Evolutionary conservation across 257 asterid genomes (phyloP), one percentile per base, ranked within the genome.

Genomic region (Lavandula angustifolia): DNA sequence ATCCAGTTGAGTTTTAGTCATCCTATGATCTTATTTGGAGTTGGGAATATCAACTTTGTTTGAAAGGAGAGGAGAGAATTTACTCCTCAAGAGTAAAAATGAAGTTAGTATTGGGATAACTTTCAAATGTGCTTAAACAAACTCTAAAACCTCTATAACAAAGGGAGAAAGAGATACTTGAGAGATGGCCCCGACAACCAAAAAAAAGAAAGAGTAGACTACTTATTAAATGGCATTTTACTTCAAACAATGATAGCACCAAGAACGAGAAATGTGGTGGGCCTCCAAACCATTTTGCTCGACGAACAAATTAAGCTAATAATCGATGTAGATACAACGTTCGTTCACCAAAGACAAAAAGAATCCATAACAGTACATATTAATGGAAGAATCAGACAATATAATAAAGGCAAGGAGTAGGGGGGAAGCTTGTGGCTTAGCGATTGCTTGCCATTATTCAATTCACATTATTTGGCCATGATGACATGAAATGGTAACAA

Each of bases 41-140:
- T n/a, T n/a, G n/a, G n/a, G n/a, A n/a, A n/a, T n/a, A n/a, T 75
- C 82, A 62, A 73, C 89, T 91, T 89, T 84, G 92, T 94, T 88
- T 88, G 74, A 48, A 66, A 57, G 79, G 49, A 49, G 80, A 71
- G 85, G 80, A 71, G 67, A 74, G 82, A 75, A 78, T 81, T 75
- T 37, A 69, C 60, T 66, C 50, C 72, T 48, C 48, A 54, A 38
- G 77, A 54, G 55, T 51, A 78, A 78, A 54, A 75, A 69, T 63
- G 67, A 61, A 37, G 66, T 9, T 44, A 58, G 74, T 12, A 47
- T 79, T 61, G 73, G 43, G 60, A 60, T 1, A 56, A 57, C 57
- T 44, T 4, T 42, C 70, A 70, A 72, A 69, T 82, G 62, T 57
- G 73, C 58, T 13, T 67, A 22, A 22, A 22, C 27, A 22, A 22